Percentiles rank a stretch among this genome's conserved stretches.
phyloP scores from a whole-genome alignment of 352 stramenopile species.

The Phytophthora lateralis region DNA sequence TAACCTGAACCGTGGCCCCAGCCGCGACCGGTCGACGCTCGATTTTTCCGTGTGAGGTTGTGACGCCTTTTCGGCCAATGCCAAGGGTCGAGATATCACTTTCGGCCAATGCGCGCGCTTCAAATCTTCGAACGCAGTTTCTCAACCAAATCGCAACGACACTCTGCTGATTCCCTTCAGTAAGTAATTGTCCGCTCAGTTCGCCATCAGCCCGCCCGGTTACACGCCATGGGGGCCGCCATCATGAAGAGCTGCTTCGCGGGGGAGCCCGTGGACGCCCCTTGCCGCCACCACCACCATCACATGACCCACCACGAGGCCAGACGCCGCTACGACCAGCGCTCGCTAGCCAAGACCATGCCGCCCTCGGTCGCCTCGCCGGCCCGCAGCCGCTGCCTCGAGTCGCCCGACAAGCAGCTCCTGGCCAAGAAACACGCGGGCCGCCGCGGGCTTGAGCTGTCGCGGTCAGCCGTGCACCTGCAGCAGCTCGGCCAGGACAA shows the following conservation, averaged over 20 bases:
- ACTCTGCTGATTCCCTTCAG: background rate
- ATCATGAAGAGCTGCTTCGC: slow-evolving; percentile 51
- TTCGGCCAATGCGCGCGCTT: background rate
- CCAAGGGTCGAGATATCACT: slow-evolving; percentile 6
- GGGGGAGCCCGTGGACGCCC: slow-evolving; percentile 27
- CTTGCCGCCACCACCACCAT: slow-evolving; percentile 13
- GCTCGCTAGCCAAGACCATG: slow-evolving; percentile 28
- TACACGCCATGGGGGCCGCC: slow-evolving; percentile 36
- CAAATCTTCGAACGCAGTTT: slow-evolving; percentile 18
- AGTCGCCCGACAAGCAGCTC: slow-evolving; percentile 26
- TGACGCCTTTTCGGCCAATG: slow-evolving; percentile 27
- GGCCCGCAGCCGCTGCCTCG: background rate
- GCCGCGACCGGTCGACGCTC: slow-evolving; percentile 14
- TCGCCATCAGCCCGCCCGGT: slow-evolving; percentile 3
- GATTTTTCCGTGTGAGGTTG: slow-evolving; percentile 14
- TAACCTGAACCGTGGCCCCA: background rate
- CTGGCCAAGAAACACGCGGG: slow-evolving; percentile 15
- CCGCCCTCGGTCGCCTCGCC: background rate
- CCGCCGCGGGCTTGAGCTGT: slow-evolving; percentile 23
- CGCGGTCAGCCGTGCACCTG: slow-evolving; percentile 36
- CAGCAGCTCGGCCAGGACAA: slow-evolving; percentile 28
- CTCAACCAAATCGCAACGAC: background rate
- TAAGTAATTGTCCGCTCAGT: slow-evolving; percentile 3
- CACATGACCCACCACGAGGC: slow-evolving; percentile 24
- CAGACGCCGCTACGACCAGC: slow-evolving; percentile 34